Evolutionary conservation across 257 asterid species (phyloP).

Genomic region (Penstemon eatonii): DNA sequence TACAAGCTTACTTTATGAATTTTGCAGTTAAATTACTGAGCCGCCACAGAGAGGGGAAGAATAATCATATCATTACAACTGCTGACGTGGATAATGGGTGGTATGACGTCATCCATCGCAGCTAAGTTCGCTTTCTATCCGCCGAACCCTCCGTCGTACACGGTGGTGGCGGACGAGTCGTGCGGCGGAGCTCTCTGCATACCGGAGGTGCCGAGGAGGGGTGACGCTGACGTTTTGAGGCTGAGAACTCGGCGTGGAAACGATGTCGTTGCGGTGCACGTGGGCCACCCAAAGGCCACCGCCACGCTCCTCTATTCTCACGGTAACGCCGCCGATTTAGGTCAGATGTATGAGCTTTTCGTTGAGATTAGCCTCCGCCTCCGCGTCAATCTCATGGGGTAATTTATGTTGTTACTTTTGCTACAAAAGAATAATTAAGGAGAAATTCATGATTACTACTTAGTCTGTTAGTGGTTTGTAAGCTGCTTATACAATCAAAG

Average conservation of each 20-base stretch:
- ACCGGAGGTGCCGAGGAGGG: conserved; percentile 85
- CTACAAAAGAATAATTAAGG: neutral
- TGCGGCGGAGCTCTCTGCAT: conserved; percentile 54
- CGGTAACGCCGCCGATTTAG: conserved; percentile 99
- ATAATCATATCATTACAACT: conserved; percentile 11
- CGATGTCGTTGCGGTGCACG: conserved; percentile 83
- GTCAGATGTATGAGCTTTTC: conserved; percentile 98
- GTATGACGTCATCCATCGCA: conserved; percentile 96
- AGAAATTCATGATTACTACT: conserved; percentile 14
- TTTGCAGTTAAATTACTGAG: conserved; percentile 33
- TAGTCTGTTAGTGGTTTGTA: neutral
- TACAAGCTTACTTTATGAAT: conserved; percentile 48
- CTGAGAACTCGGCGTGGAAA: conserved; percentile 88
- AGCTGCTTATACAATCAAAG: no score
- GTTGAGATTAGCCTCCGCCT: conserved; percentile 92
- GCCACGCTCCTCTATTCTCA: conserved; percentile 92
- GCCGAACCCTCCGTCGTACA: conserved; percentile 91
- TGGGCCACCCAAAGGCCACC: conserved; percentile 80
- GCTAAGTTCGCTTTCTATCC: conserved; percentile 99
- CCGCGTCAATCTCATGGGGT: conserved; percentile 92
- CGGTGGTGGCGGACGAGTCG: conserved; percentile 65
- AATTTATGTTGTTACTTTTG: conserved; percentile 23
- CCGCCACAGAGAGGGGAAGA: conserved; percentile 32
- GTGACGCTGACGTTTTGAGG: conserved; percentile 73
- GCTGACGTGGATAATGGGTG: conserved; percentile 58